These are phyloP conservation scores for Penstemon newberryi DNA, from an alignment of 257 asterid genomes.

Conservation along the genomic window DNA sequence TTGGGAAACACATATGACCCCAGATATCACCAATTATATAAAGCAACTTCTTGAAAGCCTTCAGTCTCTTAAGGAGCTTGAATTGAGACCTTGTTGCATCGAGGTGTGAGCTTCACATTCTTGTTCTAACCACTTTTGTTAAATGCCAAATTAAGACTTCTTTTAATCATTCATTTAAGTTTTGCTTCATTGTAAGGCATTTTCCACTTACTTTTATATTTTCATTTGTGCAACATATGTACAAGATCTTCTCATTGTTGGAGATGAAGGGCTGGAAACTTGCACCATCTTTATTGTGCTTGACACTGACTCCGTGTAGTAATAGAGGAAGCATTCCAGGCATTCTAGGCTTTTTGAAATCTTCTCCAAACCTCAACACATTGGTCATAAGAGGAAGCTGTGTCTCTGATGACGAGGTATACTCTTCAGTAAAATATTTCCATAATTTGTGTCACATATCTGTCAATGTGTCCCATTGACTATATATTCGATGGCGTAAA, in stretches of 20 bases:
- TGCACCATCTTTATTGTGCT: neutral
- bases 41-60: no score
- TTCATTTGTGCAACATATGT: neutral
- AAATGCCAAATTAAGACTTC: no score
- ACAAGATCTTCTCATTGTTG: constrained; percentile 13
- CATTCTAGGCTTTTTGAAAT: constrained; percentile 18
- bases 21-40: no score
- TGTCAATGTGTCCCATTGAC: no score
- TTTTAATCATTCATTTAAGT: no score
- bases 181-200: neutral
- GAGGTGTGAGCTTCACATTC: no score
- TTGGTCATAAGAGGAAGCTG: constrained; percentile 3
- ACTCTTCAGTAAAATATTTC: neutral
- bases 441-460: neutral
- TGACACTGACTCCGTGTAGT: constrained; percentile 1
- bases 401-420: neutral
- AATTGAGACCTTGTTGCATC: no score
- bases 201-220: neutral
- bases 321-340: neutral
- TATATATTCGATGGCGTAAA: no score
- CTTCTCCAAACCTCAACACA: constrained; percentile 26
- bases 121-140: no score
- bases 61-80: no score
- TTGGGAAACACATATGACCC: no score
- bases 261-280: constrained; percentile 12